These are phyloP conservation scores for Fusarium chlamydosporum DNA, from an alignment of 2,329 filamentous ascomycete species.

Conservation along the genomic window DNA sequence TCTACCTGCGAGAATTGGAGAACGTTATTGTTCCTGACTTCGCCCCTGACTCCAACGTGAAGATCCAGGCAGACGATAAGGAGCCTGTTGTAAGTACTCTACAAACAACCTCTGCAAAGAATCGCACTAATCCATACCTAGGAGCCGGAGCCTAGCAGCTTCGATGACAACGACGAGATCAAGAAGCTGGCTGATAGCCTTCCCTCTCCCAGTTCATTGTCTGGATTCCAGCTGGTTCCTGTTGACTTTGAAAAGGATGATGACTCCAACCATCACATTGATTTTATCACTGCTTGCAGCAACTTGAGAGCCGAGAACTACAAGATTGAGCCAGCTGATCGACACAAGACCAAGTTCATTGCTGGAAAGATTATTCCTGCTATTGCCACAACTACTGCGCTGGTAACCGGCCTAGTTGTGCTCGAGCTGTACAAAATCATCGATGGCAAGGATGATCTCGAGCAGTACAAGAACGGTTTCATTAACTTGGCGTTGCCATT, in stretches of 20 bases:
- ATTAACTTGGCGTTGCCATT: slow-evolving; percentile 96
- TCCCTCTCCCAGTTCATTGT: slow-evolving; percentile 82
- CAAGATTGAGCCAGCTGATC: slow-evolving; percentile 91
- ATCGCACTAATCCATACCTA: slow-evolving; percentile 48
- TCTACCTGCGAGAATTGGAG: slow-evolving; percentile 85
- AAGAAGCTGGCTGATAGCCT: slow-evolving; percentile 79
- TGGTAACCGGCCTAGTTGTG: slow-evolving; percentile 93
- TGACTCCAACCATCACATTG: slow-evolving; percentile 97
- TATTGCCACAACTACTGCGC: slow-evolving; percentile 95
- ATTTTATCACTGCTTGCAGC: slow-evolving; percentile 97
- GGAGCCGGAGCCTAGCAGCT: slow-evolving; percentile 83
- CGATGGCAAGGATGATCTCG: slow-evolving; percentile 95
- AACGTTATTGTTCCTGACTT: slow-evolving; percentile 98
- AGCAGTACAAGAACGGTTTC: slow-evolving; percentile 99
- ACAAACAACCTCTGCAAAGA: background rate
- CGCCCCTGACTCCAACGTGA: slow-evolving; percentile 87
- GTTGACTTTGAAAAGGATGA: slow-evolving; percentile 99
- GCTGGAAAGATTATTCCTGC: slow-evolving; percentile 99
- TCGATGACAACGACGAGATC: slow-evolving; percentile 83
- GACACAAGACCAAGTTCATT: slow-evolving; percentile 99
- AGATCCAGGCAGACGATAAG: slow-evolving; percentile 96
- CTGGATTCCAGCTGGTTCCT: slow-evolving; percentile 88
- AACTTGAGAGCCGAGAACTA: slow-evolving; percentile 98
- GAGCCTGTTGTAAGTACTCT: slow-evolving; percentile 77
- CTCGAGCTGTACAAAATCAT: slow-evolving; percentile 97